Evolutionary conservation across 78 protist genomes (phyloP).

Genomic region (Chrysochromulina tobinii): DNA sequence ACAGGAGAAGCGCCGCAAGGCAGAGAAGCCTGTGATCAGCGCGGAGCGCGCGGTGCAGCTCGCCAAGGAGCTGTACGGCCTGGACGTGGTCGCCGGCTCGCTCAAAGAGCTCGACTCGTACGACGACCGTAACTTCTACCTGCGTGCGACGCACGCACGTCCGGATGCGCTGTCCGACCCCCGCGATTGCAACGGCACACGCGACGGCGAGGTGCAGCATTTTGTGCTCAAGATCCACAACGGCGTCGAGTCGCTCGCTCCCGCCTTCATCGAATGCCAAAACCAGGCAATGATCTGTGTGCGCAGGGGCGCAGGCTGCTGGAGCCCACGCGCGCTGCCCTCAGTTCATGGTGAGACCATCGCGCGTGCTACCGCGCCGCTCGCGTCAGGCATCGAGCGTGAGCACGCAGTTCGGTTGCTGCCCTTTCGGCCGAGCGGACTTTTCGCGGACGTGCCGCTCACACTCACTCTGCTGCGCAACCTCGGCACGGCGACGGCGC

Average conservation of each 20-base stretch:
- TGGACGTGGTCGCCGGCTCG: neutral
- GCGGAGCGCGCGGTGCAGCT: neutral
- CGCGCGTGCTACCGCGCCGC: neutral
- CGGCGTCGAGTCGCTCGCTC: neutral
- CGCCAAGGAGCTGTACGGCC: neutral
- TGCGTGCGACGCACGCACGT: neutral
- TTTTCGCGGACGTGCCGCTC: neutral
- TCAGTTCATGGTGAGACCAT: neutral
- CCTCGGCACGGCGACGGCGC: neutral
- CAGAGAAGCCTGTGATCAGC: neutral
- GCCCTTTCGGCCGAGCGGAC: neutral
- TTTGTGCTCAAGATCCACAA: neutral
- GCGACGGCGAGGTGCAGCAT: neutral
- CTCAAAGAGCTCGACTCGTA: neutral
- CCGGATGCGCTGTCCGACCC: too few species aligned
- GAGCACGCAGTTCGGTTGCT: neutral
- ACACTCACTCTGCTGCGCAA: neutral
- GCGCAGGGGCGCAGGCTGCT: neutral
- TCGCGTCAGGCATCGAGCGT: neutral
- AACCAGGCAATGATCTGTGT: neutral
- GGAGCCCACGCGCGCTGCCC: neutral
- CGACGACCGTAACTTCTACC: neutral
- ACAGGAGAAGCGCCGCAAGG: neutral
- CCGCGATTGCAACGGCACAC: neutral
- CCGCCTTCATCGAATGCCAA: neutral